phyloP scores from a whole-genome alignment of 345 rosid species.

The Bruguiera gymnorhiza region DNA sequence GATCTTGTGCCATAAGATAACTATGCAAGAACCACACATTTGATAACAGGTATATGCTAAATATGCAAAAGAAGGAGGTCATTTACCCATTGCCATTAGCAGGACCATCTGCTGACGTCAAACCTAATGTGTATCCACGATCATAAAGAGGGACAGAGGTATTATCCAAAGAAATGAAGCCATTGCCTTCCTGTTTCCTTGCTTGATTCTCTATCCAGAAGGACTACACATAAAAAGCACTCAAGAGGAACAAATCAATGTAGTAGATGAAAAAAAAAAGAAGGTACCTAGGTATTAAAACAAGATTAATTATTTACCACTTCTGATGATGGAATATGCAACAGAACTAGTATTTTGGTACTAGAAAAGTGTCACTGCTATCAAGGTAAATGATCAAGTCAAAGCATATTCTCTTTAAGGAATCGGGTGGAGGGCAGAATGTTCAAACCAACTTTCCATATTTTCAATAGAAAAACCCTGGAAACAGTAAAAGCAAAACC shows the following conservation, averaged over 20 bases:
- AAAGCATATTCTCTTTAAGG: neutral
- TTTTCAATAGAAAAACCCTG: neutral
- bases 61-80: conserved; percentile 5
- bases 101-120: conserved; percentile 63
- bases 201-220: conserved; percentile 80
- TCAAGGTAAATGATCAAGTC: neutral
- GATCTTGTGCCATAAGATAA: too few relatives aligned
- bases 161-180: conserved; percentile 41
- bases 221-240: conserved; percentile 54
- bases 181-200: conserved; percentile 31
- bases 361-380: conserved; percentile 3
- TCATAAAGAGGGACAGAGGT: conserved; percentile 76
- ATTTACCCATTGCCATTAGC: conserved; percentile 68
- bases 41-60: neutral
- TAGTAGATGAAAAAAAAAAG: neutral
- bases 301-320: neutral
- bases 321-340: conserved; percentile 1
- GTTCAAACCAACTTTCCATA: neutral
- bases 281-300: neutral
- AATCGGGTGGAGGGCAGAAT: neutral
- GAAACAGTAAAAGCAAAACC: neutral
- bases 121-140: conserved; percentile 76
- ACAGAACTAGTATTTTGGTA: too few relatives aligned
- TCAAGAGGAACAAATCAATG: neutral
- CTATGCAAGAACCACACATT: too few relatives aligned